Evolutionary conservation across 2,329 filamentous ascomycete genomes (phyloP), one percentile per base, ranked within the genome.

Genomic region (Aspergillus sp.): DNA sequence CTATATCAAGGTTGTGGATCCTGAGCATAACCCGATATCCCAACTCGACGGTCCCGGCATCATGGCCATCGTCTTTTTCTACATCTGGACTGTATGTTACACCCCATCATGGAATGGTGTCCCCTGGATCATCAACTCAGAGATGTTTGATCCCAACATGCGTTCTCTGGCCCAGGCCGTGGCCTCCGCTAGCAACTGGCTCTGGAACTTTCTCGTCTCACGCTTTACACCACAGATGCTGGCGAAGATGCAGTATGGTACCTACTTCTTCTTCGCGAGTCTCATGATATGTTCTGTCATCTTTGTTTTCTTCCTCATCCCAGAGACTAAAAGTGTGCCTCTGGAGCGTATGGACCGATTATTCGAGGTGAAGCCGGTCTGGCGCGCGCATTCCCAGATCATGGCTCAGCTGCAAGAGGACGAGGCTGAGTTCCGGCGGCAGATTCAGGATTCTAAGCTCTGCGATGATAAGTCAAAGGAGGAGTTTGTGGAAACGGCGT

Each of bases 121-220:
- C 0, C 85, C 84, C 0, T 89, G 85, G 85, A 83, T 89, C 26
- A 69, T 86, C 59, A 86, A 86, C 70, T 76, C 76, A 7, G 62
- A 89, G 64, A 88, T 89, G 73, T 88, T 88, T 64, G 79, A 84
- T 57, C 78, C 81, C 52, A 83, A 83, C 66, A 80, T 81, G 10
- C 76, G 83, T 44, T 79, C 81, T 0, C 73, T 89, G 0, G 85
- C 83, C 1, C 85, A 88, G 60, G 84, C 85, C 7, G 83, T 76
- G 34, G 85, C 85, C 0, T 58, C 64, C 10, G 58, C 60, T 33
- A 60, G 57, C 44, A 61, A 68, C 50, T 64, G 62, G 65, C 51
- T 67, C 10, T 62, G 65, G 52, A 63, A 63, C 52, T 64, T 68
- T 56, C 56, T 62, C 38, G 49, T 69, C 42, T 61, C 61, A n/a